Evolutionary conservation across 2,329 filamentous ascomycete genomes (phyloP), one percentile per base, ranked within the genome.

Genomic region (Curvularia sp.): DNA sequence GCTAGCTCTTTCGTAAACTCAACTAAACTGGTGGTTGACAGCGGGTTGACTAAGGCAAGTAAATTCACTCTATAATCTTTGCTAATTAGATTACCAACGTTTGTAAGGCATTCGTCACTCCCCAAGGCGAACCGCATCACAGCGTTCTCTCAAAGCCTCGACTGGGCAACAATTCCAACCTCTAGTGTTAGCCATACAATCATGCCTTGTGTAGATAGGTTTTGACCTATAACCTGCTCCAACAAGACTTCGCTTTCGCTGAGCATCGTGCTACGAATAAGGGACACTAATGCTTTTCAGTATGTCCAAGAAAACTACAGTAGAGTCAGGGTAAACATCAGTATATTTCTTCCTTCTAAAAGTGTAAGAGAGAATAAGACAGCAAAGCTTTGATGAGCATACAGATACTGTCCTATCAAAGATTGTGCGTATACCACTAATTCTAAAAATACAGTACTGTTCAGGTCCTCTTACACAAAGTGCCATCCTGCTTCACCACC

Each of bases 21-120:
- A 3, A 38, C 34, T 15, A 13, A 38, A 30, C n/a, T 28, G 6
- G 43, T 27, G 23, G 43, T 47, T 28, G 43, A 47, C 43, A 25
- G 43, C 43, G 43, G 43, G 43, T 47, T 47, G 28, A 47, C 43
- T 23, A 47, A 47, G 43, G 43, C 25, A 47, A 30, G 28, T 27
- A 19, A 10, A 19, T 47, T 47, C 15, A 47, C 27, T 25, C 25
- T 8, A 23, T 47, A 25, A 28, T 47, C 43, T 47, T 27, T 47
- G 43, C 21, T 15, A 15, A 46, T 27, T 25, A 19, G 42, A 46
- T 28, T 46, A 19, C 42, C 27, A 46, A 46, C 21, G 19, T 46
- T 46, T 46, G 5, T 12, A 7, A 46, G 42, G 18, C 18, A 27
- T 46, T 46, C 21, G 42, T 46, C 21, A 46, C 43, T 47, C 43